Conservation (phyloP, 805 yeast species). For the Candida orba region DNA sequence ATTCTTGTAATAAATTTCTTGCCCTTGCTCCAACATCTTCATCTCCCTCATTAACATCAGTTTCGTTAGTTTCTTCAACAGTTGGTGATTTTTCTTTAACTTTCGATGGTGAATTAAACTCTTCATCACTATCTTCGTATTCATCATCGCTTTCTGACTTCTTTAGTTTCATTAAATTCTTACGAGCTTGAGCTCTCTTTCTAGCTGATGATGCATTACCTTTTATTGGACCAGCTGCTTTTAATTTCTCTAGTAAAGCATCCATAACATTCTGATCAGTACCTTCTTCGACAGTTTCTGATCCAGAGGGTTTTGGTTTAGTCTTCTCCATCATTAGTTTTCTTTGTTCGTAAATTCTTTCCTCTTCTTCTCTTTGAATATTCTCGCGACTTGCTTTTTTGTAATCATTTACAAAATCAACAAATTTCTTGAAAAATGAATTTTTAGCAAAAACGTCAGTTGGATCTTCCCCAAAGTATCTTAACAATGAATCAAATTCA, state of each 20-base stretch:
- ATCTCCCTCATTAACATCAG: slow-evolving; percentile 15
- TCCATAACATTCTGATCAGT: slow-evolving; percentile 55
- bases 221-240: slow-evolving; percentile 66
- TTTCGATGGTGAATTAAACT: slow-evolving; percentile 16
- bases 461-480: slow-evolving; percentile 85
- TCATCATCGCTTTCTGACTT: slow-evolving; percentile 10
- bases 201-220: slow-evolving; percentile 77
- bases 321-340: slow-evolving; percentile 38
- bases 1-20: slow-evolving; percentile 51
- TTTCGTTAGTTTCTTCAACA: neutral
- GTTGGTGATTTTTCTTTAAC: slow-evolving; percentile 1
- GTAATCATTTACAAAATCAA: slow-evolving; percentile 73
- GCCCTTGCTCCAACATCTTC: slow-evolving; percentile 55
- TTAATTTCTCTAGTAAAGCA: slow-evolving; percentile 71
- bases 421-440: slow-evolving; percentile 70
- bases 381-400: slow-evolving; percentile 77
- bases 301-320: slow-evolving; percentile 14
- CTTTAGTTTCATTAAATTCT: slow-evolving; percentile 41
- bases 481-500: slow-evolving; percentile 68
- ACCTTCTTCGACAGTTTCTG: slow-evolving; percentile 1
- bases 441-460: slow-evolving; percentile 58
- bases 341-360: slow-evolving; percentile 66
- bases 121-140: slow-evolving; percentile 10
- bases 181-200: slow-evolving; percentile 69
- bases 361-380: slow-evolving; percentile 73